Percentiles rank a stretch among this genome's conserved stretches.
phyloP scores from a whole-genome alignment of 352 stramenopile species.

The Phytopythium delawarense region DNA sequence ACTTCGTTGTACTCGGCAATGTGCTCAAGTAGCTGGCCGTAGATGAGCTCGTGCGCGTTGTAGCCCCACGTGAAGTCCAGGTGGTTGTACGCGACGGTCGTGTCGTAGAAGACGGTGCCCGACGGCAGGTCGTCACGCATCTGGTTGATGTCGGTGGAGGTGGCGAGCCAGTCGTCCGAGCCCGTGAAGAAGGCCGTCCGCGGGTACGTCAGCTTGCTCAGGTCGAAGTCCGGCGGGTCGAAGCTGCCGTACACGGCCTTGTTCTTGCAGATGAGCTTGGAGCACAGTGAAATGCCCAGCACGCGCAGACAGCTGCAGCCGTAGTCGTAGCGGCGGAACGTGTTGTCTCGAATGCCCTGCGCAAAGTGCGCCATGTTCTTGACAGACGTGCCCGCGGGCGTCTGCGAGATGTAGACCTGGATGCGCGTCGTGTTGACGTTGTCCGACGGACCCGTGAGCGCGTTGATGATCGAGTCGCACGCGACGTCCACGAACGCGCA shows the following conservation, averaged over 20 bases:
- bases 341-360: slow-evolving; percentile 55
- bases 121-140: slow-evolving; percentile 34
- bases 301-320: slow-evolving; percentile 35
- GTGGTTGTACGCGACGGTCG: slow-evolving; percentile 50
- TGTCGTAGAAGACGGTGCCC: slow-evolving; percentile 48
- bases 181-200: slow-evolving; percentile 49
- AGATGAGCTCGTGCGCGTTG: slow-evolving; percentile 50
- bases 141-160: slow-evolving; percentile 36
- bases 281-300: slow-evolving; percentile 36
- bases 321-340: slow-evolving; percentile 59
- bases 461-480: slow-evolving; percentile 52
- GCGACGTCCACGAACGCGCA: slow-evolving; percentile 44
- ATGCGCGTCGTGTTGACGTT: slow-evolving; percentile 52
- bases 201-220: slow-evolving; percentile 42
- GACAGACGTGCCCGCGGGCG: slow-evolving; percentile 49
- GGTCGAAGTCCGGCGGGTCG: slow-evolving; percentile 39
- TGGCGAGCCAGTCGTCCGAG: slow-evolving; percentile 47
- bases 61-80: slow-evolving; percentile 71
- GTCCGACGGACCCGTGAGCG: slow-evolving; percentile 40
- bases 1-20: slow-evolving; percentile 50
- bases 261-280: slow-evolving; percentile 48
- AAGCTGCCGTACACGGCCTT: slow-evolving; percentile 47
- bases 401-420: slow-evolving; percentile 67
- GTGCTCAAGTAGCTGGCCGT: slow-evolving; percentile 47
- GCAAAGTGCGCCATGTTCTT: slow-evolving; percentile 67